Base-by-base conservation (phyloP, 371 early-diverging fungal genomes). In the Mortierella sp. region DNA sequence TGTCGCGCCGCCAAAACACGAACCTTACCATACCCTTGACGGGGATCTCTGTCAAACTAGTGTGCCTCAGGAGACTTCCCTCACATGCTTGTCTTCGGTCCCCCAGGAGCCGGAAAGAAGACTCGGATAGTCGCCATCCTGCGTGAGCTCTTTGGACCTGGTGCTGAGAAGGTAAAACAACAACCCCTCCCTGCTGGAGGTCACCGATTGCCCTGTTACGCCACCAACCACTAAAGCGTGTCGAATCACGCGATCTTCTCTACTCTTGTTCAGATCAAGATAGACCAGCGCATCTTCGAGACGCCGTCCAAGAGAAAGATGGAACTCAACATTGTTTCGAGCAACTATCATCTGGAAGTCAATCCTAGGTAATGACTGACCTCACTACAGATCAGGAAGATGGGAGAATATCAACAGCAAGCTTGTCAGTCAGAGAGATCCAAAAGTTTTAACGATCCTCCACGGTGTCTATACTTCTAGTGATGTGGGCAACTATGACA, bases 91-190 rank as follows among this genome's bases (percentile, higher is more conserved):
- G 88, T 99, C 39, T 96, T 96, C 84, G 99, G 99, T 1, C 96
- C 95, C 13, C 84, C 94, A 5, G 99, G 99, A 22, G 91, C 94
- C 2, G 99, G 99, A 13, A 99, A 99, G 84, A 97, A 96, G 79
- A 99, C 99, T 22, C 87, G 99, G 34, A 87, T 99, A 41, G 87
- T 88, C 41, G 92, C 93, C 55, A 83, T 93, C 2, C 87, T 95
- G 57, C 87, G 89, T 62, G 95, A 96, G 63, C 82, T 98, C 16
- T 98, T 86, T 81, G 98, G 98, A 10, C 82, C 92, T n/a, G 88
- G 92, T 28, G 96, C 93, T n/a, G 96, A 96, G 63, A 97, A 93
- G 86, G 95, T 92, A 72, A 7, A 24, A n/a, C n/a, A n/a, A n/a
- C n/a, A n/a, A n/a, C n/a, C n/a, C n/a, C n/a, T n/a, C n/a, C n/a